Conservation (phyloP, 352 stramenopile genomes). For the Albugo laibachii region DNA sequence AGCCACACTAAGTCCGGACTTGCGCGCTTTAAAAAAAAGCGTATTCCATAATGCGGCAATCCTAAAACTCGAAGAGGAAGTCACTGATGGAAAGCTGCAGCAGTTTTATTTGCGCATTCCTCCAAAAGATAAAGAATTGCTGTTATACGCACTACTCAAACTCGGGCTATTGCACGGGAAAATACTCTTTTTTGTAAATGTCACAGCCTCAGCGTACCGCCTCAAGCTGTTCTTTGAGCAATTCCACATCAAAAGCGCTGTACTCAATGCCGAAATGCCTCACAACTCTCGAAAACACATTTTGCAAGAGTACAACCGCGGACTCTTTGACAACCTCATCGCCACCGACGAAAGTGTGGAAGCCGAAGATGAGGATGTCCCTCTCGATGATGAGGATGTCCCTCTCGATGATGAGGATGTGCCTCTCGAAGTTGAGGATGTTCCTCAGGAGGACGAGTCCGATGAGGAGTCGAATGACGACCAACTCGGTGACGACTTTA, state of each 20-base stretch:
- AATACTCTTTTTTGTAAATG: constrained; percentile 99
- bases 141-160: constrained; percentile 97
- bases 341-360: constrained; percentile 95
- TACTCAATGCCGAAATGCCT: constrained; percentile 97
- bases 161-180: constrained; percentile 94
- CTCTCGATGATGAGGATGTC: constrained; percentile 15
- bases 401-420: constrained; percentile 18
- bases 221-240: constrained; percentile 99
- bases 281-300: constrained; percentile 96
- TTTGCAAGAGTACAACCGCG: constrained; percentile 87
- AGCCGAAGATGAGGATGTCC: constrained; percentile 31
- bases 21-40: constrained; percentile 93
- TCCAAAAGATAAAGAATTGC: constrained; percentile 87
- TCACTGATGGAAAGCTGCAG: constrained; percentile 79
- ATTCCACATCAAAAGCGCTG: constrained; percentile 94
- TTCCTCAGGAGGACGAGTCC: constrained; percentile 78
- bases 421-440: constrained; percentile 27
- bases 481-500: constrained; percentile 12
- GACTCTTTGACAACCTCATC: constrained; percentile 98
- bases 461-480: constrained; percentile 13
- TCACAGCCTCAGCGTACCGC: constrained; percentile 83
- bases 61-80: constrained; percentile 90
- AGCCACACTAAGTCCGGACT: constrained; percentile 90
- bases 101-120: constrained; percentile 91
- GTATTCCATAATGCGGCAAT: constrained; percentile 94